A percentile compares a stretch with the other conserved stretches of the same genome.
These are phyloP conservation scores for Trematosphaeria pertusa DNA, from an alignment of 2,329 filamentous ascomycete genomes.

Conservation along the genomic window DNA sequence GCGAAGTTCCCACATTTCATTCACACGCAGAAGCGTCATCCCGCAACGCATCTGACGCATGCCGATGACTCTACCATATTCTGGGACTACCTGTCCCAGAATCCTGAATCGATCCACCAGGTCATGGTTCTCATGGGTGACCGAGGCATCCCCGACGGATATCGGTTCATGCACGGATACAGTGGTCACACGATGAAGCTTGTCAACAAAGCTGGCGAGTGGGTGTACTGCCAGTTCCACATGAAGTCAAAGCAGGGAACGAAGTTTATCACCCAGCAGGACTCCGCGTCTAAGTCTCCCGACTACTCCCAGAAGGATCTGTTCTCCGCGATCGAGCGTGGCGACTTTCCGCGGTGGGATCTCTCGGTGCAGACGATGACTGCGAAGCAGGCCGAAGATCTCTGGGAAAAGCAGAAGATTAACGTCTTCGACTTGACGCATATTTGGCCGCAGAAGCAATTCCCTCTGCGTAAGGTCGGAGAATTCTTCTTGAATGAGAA, in stretches of 20 bases:
- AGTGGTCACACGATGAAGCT: conserved; percentile 61
- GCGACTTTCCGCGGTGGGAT: conserved; percentile 61
- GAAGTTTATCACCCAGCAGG: conserved; percentile 60
- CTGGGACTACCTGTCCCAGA: conserved; percentile 67
- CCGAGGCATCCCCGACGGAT: conserved; percentile 62
- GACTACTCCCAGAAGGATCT: conserved; percentile 62
- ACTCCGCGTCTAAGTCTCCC: conserved; percentile 58
- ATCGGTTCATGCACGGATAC: conserved; percentile 64
- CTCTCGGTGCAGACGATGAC: conserved; percentile 61
- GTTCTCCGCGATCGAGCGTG: conserved; percentile 59
- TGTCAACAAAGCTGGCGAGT: conserved; percentile 60
- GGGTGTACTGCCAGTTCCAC: conserved; percentile 62
- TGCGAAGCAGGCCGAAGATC: conserved; percentile 58
- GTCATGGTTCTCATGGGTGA: conserved; percentile 63
- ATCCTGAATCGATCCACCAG: conserved; percentile 62
- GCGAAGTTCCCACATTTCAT: conserved; percentile 77
- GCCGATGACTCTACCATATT: conserved; percentile 70
- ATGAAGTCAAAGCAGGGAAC: conserved; percentile 61
- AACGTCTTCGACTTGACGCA: conserved; percentile 64
- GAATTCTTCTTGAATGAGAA: conserved; percentile 63
- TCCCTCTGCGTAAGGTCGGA: conserved; percentile 61
- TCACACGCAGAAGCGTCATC: conserved; percentile 77
- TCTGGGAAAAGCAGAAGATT: conserved; percentile 61
- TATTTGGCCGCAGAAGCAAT: conserved; percentile 61
- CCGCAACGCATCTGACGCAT: conserved; percentile 72